These are phyloP conservation scores for Cicer judaicum DNA, from an alignment of 306 rosid species.

Conservation along the genomic window DNA sequence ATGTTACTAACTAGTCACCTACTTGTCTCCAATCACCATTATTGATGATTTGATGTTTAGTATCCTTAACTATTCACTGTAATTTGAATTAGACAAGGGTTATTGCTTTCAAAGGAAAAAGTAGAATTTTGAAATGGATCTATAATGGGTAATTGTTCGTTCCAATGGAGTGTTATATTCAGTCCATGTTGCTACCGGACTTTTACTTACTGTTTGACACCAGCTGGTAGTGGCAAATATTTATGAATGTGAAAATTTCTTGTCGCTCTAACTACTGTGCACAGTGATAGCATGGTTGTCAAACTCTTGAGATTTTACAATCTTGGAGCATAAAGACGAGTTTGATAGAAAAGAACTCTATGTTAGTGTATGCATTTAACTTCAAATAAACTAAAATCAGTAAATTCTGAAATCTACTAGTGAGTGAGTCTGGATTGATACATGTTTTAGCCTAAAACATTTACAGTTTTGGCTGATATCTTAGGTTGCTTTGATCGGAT, in stretches of 20 bases:
- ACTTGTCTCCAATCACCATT: slow-evolving; percentile 1
- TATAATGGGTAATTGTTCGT: neutral
- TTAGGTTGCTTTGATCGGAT: slow-evolving; percentile 1
- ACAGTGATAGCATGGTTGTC: neutral
- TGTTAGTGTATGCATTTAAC: neutral
- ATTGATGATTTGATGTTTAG: neutral
- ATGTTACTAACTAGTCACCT: neutral
- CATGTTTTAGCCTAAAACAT: neutral
- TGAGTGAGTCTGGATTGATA: neutral
- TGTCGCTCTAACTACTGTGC: neutral
- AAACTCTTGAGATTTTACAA: neutral
- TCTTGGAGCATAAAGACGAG: neutral
- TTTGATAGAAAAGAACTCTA: neutral
- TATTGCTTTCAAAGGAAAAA: slow-evolving; percentile 2
- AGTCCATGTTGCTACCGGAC: neutral
- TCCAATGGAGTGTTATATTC: neutral
- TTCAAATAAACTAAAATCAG: neutral
- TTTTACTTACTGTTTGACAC: neutral
- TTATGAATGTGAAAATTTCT: neutral
- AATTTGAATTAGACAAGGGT: slow-evolving; percentile 1
- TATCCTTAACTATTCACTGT: neutral
- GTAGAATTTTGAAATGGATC: neutral
- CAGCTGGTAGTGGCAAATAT: slow-evolving; percentile 11
- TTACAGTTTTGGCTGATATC: neutral
- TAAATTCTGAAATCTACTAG: slow-evolving; percentile 6